Evolutionary conservation across 2,329 filamentous ascomycete species (phyloP), one percentile per base, ranked within the genome.

Genomic region (Shiraia sp.): DNA sequence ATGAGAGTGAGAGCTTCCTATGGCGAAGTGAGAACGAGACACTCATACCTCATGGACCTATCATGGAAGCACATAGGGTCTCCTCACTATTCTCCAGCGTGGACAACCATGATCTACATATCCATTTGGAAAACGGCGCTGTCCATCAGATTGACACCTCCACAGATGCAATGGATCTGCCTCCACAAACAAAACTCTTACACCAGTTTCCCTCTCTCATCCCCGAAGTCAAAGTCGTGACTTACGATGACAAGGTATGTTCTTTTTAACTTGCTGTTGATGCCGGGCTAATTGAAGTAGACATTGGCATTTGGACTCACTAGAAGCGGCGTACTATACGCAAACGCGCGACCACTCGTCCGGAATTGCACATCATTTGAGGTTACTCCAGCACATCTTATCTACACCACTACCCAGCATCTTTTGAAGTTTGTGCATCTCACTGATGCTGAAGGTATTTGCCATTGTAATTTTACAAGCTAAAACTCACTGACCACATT

Each of bases 381-480:
- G 5, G 73, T 91, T 17, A 96, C 92, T 0, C 77, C 84, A 0
- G 82, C 83, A 14, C 92, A 97, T 73, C 76, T 99, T 10, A 83
- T 97, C 43, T 90, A 92, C 61, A 99, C 93, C 1, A 99, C 93
- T 0, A 90, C 86, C 45, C 90, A 90, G 51, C 91, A 97, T 66
- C 77, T 96, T 3, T 77, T 99, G 49, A 99, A 99, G 69, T 96
- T 96, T 68, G 85, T 96, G 10, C 92, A 99, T 67, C 72, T 97
- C 34, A 78, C 81, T 3, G 54, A 53, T 17, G 75, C 80, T 12
- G 77, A 89, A 53, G 82, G 87, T 88, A 75, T 51, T 73, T 23
- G 15, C 6, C 1, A 7, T 8, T 10, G 4, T 6, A 27, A 14
- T 23, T 7, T 5, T 10, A 4, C 6, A 8, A 10, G 3, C 7